phyloP scores from a whole-genome alignment of 257 asterid genomes.

The Solanum raphanifolium region DNA sequence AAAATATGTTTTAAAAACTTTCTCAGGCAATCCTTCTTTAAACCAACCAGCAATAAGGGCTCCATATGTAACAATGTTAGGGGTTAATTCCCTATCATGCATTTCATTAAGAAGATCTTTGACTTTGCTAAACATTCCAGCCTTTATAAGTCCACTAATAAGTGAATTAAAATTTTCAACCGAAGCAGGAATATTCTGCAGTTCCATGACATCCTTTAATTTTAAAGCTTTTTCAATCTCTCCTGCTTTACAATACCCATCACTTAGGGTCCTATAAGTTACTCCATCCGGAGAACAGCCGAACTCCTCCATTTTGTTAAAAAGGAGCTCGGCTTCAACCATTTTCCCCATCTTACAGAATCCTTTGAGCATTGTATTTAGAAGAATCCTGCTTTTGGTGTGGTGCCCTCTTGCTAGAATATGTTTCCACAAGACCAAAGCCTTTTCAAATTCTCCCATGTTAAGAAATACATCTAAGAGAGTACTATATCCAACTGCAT shows the following conservation, averaged over 20 bases:
- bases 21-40: conserved; percentile 53
- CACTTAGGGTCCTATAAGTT: conserved; percentile 52
- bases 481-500: conserved; percentile 63
- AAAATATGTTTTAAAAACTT: conserved; percentile 59
- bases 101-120: conserved; percentile 46
- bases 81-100: conserved; percentile 32
- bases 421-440: conserved; percentile 62
- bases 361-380: conserved; percentile 67
- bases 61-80: conserved; percentile 68
- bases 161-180: conserved; percentile 75
- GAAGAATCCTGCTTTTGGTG: conserved; percentile 36
- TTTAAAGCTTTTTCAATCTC: conserved; percentile 44
- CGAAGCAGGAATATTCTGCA: conserved; percentile 38
- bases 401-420: conserved; percentile 53
- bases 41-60: conserved; percentile 79
- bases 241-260: conserved; percentile 66
- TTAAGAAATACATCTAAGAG: conserved; percentile 57
- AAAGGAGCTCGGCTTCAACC: conserved; percentile 56
- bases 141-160: conserved; percentile 59
- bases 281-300: conserved; percentile 67
- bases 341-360: conserved; percentile 67
- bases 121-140: conserved; percentile 31
- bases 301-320: conserved; percentile 49
- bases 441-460: conserved; percentile 33
- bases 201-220: conserved; percentile 47